phyloP scores from a whole-genome alignment of 305 asterid genomes.

The Caryopteris hybrid region DNA sequence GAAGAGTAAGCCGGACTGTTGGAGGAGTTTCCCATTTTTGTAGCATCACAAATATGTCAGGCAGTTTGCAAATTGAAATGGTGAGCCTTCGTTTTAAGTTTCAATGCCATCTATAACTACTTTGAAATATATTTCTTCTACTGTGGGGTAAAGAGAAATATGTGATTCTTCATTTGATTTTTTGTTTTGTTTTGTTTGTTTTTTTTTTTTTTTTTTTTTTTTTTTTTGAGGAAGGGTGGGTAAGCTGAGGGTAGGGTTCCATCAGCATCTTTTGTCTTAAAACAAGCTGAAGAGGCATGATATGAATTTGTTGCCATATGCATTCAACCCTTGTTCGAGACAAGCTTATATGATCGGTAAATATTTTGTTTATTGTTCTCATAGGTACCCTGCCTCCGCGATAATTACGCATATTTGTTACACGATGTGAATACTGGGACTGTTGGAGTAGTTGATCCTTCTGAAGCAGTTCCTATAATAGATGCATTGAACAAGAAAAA shows the following conservation, averaged over 20 bases:
- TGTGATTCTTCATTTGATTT: neutral
- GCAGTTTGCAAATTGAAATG: conserved; percentile 78
- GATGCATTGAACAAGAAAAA: conserved; percentile 69
- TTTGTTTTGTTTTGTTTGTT: too few species aligned
- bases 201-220: too few species aligned
- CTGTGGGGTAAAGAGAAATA: neutral
- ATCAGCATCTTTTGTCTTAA: neutral
- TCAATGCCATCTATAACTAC: neutral
- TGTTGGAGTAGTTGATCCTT: conserved; percentile 98
- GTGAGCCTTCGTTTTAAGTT: conserved; percentile 37
- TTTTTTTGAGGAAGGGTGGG: neutral
- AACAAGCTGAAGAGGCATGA: neutral
- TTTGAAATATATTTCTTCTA: neutral
- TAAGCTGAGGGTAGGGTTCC: neutral
- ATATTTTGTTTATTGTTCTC: conserved; percentile 19
- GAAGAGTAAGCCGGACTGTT: conserved; percentile 62
- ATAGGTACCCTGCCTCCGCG: conserved; percentile 89
- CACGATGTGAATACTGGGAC: conserved; percentile 93
- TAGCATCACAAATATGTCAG: conserved; percentile 64
- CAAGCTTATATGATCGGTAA: neutral
- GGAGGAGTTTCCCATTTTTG: conserved; percentile 78
- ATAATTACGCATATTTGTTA: conserved; percentile 89
- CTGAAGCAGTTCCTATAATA: conserved; percentile 82
- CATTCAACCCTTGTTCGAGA: conserved; percentile 2
- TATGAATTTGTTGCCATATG: neutral